A percentile compares a stretch with the other conserved stretches of the same genome.
Conservation (phyloP, 495 filamentous ascomycete species). For the Aspergillus bertholletiae region DNA sequence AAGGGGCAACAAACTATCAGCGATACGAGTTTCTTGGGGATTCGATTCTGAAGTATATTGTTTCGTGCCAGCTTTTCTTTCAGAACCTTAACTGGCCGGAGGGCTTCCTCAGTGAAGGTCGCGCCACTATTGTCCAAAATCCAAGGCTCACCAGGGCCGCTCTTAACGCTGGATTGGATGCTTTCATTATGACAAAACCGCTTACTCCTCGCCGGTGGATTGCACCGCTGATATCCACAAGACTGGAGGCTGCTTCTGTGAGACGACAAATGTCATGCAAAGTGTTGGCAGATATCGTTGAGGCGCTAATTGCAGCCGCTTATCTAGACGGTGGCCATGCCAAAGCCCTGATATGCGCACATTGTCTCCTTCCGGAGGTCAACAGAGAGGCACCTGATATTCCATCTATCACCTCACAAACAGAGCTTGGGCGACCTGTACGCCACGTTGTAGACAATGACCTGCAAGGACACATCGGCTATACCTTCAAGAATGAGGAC, state of each 20-base stretch:
- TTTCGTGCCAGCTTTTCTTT: conserved; percentile 65
- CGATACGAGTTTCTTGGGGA: conserved; percentile 89
- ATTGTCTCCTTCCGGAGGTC: conserved; percentile 61
- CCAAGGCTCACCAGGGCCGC: conserved; percentile 62
- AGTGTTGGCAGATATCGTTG: conserved; percentile 84
- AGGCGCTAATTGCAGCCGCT: conserved; percentile 77
- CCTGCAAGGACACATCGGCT: conserved; percentile 30
- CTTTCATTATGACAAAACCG: conserved; percentile 64
- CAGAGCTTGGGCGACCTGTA: not conserved
- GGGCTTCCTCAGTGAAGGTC: conserved; percentile 65
- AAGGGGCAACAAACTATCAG: conserved; percentile 70
- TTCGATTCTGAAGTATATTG: conserved; percentile 73
- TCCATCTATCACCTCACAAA: conserved; percentile 6
- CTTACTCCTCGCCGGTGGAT: conserved; percentile 73
- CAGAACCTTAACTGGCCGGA: conserved; percentile 70
- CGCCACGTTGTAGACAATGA: conserved; percentile 9
- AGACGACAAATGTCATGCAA: conserved; percentile 63
- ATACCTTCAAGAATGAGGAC: conserved; percentile 65
- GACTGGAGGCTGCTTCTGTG: conserved; percentile 6
- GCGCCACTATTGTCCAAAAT: conserved; percentile 73
- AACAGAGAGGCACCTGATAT: conserved; percentile 21
- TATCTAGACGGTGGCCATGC: conserved; percentile 63
- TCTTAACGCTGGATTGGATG: conserved; percentile 59
- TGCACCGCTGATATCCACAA: conserved; percentile 56
- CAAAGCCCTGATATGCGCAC: conserved; percentile 62